phyloP scores from a whole-genome alignment of 2,329 filamentous ascomycete genomes.

The Aureobasidium subglaciale region DNA sequence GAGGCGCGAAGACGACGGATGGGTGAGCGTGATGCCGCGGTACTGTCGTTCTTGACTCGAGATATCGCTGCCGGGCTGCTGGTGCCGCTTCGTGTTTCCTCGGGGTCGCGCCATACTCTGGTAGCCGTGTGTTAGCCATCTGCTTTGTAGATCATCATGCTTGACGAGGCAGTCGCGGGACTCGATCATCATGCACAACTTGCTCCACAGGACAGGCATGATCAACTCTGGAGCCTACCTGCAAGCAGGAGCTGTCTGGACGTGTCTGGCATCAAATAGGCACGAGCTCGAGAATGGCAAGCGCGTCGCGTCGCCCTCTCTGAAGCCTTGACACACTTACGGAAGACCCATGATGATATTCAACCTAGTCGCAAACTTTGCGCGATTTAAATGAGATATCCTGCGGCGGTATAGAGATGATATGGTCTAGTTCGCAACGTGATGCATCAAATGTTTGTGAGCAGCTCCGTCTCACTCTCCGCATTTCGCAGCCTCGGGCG shows the following conservation, averaged over 20 bases:
- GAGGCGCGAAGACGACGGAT: constrained; percentile 43
- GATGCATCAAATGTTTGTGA: neutral
- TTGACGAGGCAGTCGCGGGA: neutral
- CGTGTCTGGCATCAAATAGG: neutral
- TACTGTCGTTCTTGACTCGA: constrained; percentile 45
- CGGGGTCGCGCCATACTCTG: constrained; percentile 51
- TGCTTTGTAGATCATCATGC: neutral
- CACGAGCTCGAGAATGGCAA: neutral
- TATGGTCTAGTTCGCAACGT: neutral
- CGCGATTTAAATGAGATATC: neutral
- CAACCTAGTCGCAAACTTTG: neutral
- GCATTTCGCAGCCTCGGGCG: neutral
- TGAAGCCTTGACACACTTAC: constrained; percentile 13
- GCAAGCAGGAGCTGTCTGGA: neutral
- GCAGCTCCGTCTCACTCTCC: constrained; percentile 8
- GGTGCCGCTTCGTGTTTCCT: constrained; percentile 35
- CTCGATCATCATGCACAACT: neutral
- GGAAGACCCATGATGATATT: constrained; percentile 16
- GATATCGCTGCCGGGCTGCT: constrained; percentile 44
- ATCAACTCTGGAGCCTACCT: neutral
- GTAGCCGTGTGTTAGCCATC: neutral
- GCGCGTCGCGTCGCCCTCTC: constrained; percentile 8
- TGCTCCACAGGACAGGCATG: neutral
- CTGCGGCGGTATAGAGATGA: neutral
- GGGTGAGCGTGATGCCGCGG: constrained; percentile 47